Evolutionary conservation across 768 basidiomycete species (phyloP), one percentile per base, ranked within the genome.

Genomic region (Lentinula lateritia): DNA sequence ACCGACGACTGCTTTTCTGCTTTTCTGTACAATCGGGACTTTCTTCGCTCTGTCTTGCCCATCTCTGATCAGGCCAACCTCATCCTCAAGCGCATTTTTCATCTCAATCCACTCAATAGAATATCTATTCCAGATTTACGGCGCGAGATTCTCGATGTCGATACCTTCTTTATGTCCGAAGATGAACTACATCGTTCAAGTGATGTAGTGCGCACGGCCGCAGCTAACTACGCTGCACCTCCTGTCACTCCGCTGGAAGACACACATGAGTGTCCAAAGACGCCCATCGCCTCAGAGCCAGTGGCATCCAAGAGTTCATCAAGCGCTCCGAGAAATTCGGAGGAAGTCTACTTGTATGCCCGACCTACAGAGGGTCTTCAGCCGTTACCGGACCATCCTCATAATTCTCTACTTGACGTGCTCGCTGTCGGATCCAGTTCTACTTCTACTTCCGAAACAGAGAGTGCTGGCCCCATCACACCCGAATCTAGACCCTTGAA

Each of bases 31-130:
- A 78, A 92, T 68, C 78, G 75, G 50, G 74, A 89, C 66, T 88
- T 85, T 69, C 81, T 94, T 42, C 80, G 80, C 52, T 72, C 80
- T 18, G 83, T 86, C 63, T 80, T 94, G 18, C 92, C 91, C 34
- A 89, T 95, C 67, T 92, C 92, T 9, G 65, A 73, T 45, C 81
- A 79, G 12, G 81, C 84, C 66, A 87, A 90, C 72, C 67, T 69
- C 0, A 80, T 94, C 66, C 77, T 95, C 67, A 86, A 86, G 68
- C 79, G 79, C 60, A 84, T 92, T 62, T 93, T 95, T 75, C 72
- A 77, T n/a, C 72, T 87, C 56, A 83, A 90, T 68, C 86, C 90
- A 4, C 61, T 73, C 2, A 66, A 71, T 28, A 87, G 92, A 35
- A 85, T 89, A 56, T 76, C 83, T n/a, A 75, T 95, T 45, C 71